Evolutionary conservation across 2,329 filamentous ascomycete genomes (phyloP).

Genomic region (Penicillium sp.): DNA sequence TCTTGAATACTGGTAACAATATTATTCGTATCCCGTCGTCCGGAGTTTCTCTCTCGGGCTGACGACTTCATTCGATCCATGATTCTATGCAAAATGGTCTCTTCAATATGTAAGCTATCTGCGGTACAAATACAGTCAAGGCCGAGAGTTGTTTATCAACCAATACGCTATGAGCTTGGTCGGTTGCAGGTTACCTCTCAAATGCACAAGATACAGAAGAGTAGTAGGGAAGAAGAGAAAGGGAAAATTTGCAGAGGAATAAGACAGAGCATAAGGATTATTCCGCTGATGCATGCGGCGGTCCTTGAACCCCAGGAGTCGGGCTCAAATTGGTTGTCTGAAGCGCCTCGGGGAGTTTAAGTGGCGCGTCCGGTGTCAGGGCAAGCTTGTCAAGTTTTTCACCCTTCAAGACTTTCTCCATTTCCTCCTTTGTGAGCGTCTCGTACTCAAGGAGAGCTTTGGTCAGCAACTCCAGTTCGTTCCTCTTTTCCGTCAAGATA

Average conservation of each 20-base stretch:
- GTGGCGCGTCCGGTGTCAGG: constrained; percentile 57
- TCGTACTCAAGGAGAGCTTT: constrained; percentile 93
- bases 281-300: constrained; percentile 28
- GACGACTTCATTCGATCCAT: background rate
- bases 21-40: background rate
- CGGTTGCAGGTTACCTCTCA: constrained; percentile 5
- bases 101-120: background rate
- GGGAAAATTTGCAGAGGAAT: background rate
- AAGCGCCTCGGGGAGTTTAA: constrained; percentile 68
- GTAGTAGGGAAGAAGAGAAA: constrained; percentile 7
- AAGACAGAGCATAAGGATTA: constrained; percentile 18
- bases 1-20: background rate
- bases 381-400: constrained; percentile 76
- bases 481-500: constrained; percentile 74
- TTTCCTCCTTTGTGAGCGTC: constrained; percentile 85
- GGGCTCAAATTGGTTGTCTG: constrained; percentile 36
- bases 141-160: constrained; percentile 6
- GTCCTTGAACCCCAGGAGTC: constrained; percentile 28
- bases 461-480: constrained; percentile 85
- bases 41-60: background rate
- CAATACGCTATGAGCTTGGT: constrained; percentile 8
- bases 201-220: constrained; percentile 5
- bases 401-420: constrained; percentile 85
- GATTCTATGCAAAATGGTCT: background rate
- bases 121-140: background rate